phyloP scores from a whole-genome alignment of 1,284 basidiomycete species.

The Jaminaea rosea region DNA sequence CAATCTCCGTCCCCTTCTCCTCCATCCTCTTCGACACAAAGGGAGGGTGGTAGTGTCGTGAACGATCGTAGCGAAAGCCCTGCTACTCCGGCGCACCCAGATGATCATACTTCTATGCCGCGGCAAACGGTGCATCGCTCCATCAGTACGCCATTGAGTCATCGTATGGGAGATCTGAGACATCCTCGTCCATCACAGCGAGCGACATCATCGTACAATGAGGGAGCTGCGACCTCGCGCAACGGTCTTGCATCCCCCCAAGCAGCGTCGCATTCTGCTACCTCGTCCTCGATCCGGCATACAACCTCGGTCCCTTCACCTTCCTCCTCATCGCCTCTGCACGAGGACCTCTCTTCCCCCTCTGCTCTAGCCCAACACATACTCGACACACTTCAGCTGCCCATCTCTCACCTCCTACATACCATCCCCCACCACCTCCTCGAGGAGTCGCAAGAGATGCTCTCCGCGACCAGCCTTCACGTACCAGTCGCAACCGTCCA shows the following conservation, averaged over 20 bases:
- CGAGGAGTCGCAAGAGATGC: conserved; percentile 18
- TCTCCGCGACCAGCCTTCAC: conserved; percentile 24
- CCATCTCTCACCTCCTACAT: conserved; percentile 1
- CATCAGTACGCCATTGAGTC: background rate
- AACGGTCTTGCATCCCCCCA: no score
- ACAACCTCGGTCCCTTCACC: background rate
- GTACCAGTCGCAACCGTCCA: conserved; percentile 29
- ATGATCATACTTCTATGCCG: no score
- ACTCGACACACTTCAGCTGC: conserved; percentile 3
- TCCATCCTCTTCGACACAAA: no score
- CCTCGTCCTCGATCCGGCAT: no score
- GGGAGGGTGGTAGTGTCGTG: no score
- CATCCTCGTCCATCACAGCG: background rate
- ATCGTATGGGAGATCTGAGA: background rate
- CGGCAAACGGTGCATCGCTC: background rate
- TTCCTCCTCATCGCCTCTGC: background rate
- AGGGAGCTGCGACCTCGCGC: background rate
- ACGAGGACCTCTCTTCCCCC: background rate
- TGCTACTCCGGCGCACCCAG: no score
- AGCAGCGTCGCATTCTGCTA: no score
- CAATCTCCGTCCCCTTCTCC: no score
- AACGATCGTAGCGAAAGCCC: no score
- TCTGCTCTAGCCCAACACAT: conserved; percentile 1
- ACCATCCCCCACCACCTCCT: conserved; percentile 23
- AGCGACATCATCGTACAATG: background rate